Base-by-base conservation (phyloP, 1,284 basidiomycete species). In the Fomitopsis schrenkii region DNA sequence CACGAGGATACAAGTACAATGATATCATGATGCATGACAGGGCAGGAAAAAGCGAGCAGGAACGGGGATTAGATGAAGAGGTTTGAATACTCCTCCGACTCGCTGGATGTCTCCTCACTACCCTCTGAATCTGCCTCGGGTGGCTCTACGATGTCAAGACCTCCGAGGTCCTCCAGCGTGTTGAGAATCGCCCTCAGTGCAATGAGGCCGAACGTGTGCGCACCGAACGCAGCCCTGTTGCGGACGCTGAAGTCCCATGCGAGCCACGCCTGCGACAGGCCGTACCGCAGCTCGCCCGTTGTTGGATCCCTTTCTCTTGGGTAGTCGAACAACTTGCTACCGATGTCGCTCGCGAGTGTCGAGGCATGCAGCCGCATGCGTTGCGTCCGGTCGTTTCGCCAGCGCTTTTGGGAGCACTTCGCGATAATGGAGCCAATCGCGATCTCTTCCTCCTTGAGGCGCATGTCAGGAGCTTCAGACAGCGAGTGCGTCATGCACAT, bases 351-450 rank as follows among this genome's bases (percentile, higher is more conserved):
- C n/a, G 85, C 83, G 30, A 90, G 76, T 40, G 75, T 79, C n/a
- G 69, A 72, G 2, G 82, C 72, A 65, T 90, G 87, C 9, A 83
- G 74, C 50, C 79, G 77, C 87, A 92, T 88, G 19, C 84, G 79
- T 59, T 85, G 79, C 60, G 83, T 82, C 41, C 88, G 79, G 64
- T 86, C 83, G 54, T 73, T 79, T 62, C 88, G 76, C 79, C 82
- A 86, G 40, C 86, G 75, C 58, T 76, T 80, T 64, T 90, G 84
- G 1, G 82, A 71, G 55, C 72, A 76, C 46, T 85, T 85, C 1
- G 85, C 86, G 44, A 90, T 74, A 62, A 93, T 93, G 0, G 87
- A 86, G 15, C 90, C 89, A 8, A 86, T 76, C 1, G 91, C 84
- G 28, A 91, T 79, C 67, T 93, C 91, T 59, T 88, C 87, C 68